These are phyloP conservation scores for Paxillus involutus DNA, from an alignment of 768 basidiomycete species.

Conservation along the genomic window DNA sequence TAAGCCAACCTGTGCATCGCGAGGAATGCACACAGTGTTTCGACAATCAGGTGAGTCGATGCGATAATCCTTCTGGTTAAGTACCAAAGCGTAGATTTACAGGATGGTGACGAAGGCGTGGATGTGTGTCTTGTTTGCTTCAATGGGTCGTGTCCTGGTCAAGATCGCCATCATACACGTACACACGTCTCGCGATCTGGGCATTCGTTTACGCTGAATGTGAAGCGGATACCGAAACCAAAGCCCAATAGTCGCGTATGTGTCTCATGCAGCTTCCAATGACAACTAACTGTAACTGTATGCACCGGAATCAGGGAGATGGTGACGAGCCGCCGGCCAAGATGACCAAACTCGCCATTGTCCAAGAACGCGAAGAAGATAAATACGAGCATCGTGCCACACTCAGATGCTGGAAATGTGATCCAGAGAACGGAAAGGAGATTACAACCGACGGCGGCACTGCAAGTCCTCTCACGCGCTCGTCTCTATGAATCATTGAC, in stretches of 20 bases:
- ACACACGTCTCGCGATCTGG: conserved; percentile 71
- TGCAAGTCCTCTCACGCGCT: conserved; percentile 19
- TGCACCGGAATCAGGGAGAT: conserved; percentile 47
- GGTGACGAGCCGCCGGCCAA: conserved; percentile 86
- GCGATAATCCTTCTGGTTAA: not conserved
- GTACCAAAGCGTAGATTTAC: conserved; percentile 1
- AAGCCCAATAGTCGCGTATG: conserved; percentile 65
- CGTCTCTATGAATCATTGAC: not conserved
- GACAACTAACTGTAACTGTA: not conserved
- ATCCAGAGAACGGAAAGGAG: conserved; percentile 46
- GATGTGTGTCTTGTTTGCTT: conserved; percentile 93
- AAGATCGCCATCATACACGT: conserved; percentile 66
- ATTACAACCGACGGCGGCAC: conserved; percentile 38
- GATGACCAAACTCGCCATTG: conserved; percentile 86
- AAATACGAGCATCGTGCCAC: conserved; percentile 69
- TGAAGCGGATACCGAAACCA: conserved; percentile 66
- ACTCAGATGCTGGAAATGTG: conserved; percentile 79
- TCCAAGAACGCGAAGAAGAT: conserved; percentile 86
- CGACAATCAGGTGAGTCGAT: conserved; percentile 72
- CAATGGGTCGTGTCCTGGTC: conserved; percentile 83
- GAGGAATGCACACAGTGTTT: conserved; percentile 99
- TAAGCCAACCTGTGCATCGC: conserved; percentile 75
- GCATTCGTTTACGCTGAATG: conserved; percentile 77
- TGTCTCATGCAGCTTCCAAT: conserved; percentile 6
- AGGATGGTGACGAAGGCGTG: conserved; percentile 76